Base-by-base conservation (phyloP, 768 basidiomycete genomes). In the Pleurotus tuber-regium region DNA sequence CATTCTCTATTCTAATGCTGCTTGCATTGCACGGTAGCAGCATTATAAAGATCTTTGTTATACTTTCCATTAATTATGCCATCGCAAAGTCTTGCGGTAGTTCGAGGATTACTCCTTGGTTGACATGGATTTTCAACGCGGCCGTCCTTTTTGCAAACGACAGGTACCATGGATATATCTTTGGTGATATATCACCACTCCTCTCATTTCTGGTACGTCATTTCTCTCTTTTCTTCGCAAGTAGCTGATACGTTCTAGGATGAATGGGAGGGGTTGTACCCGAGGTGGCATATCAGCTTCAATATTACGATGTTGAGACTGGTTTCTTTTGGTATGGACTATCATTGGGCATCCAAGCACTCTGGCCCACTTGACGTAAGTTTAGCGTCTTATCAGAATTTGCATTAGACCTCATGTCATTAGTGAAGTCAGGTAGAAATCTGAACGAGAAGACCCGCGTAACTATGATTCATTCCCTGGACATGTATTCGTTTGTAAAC, bases 231-330 rank as follows among this genome's bases (percentile, higher is more conserved):
- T 33, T 40, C 18, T 8, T 0, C 6, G 28, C 24, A 35, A 36
- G 41, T 55, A 51, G 55, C 30, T 39, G 10, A 44, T 9, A 25
- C 43, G 18, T 50, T 54, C n/a, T 47, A 92, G 87, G 89, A 91
- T 60, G 54, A 60, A 0, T 78, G 77, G 57, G 71, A 77, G 63
- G 97, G 97, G 4, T 70, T 90, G 14, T 87, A 95, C 54, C 89
- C 94, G 9, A 78, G 93, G 16, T 99, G 97, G 97, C 83, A 98
- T 58, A 76, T 98, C 59, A 81, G 74, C 58, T 98, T 96, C 75
- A 98, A 98, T 66, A 93, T 98, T 58, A 93, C 94, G 2, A 95
- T 95, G 88, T 76, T 98, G 35, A 83, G 96, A 26, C 76, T 98
- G 11, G 77, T 99, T 4, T 95, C 94, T 0, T 99, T 93, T 72